Base-by-base conservation (phyloP, 2,329 filamentous ascomycete genomes). In the Hypomyces rosellus region DNA sequence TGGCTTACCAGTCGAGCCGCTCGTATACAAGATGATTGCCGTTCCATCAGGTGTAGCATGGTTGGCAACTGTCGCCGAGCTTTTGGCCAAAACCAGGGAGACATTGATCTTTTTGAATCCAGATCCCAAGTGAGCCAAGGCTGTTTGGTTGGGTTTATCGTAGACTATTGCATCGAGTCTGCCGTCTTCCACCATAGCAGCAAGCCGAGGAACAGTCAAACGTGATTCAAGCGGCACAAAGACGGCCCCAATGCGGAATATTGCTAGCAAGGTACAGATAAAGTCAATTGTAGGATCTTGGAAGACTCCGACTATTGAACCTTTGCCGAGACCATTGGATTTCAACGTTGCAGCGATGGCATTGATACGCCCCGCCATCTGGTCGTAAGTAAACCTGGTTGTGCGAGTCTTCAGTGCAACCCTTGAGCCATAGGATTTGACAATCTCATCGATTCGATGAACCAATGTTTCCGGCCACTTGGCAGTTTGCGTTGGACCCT, bases 201-300 rank as follows among this genome's bases (percentile, higher is more conserved):
- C 49, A 1, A 73, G 63, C 1, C 73, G 62, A 6, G 58, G 16
- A 0, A 60, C 14, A 1, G 63, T 58, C 9, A 59, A 63, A 1
- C 58, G 52, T 1, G 61, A 42, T 48, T 78, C 76, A 0, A 78
- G 57, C 1, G 70, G 69, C 7, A 73, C 59, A 38, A 69, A 70
- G 1, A 65, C 55, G 2, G 54, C 63, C 0, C 71, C 72, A 9
- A 70, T 40, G 0, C 63, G 58, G 49, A 67, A 53, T 37, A 75
- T 71, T 15, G 68, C 74, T 7, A 75, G 60, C 44, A 75, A 49
- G 0, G 68, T 69, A 45, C 54, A 64, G 4, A 71, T 53, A 59
- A 59, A 69, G 37, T 74, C 65, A 0, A 58, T 36, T 0, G 60
- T 54, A 0, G 74, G 63, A 4, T 71, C 46, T 36, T 70, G 67